Conservation (phyloP, 345 rosid genomes). For the Pistacia atlantica region DNA sequence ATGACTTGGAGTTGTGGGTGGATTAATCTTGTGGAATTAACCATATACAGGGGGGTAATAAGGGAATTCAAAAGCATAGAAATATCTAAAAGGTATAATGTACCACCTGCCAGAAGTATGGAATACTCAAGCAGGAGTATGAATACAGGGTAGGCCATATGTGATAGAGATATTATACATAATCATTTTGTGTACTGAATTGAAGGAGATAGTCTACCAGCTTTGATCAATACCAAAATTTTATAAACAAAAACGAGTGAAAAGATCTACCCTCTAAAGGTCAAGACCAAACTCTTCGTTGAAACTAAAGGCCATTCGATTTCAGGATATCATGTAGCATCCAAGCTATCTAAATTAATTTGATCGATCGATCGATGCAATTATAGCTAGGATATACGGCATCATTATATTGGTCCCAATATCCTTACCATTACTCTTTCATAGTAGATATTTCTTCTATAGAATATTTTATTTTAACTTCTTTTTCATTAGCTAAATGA, state of each 20-base stretch:
- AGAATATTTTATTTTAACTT: background rate
- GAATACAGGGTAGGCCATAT: conserved; percentile 35
- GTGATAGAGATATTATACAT: conserved; percentile 24
- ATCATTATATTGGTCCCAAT: background rate
- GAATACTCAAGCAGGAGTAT: conserved; percentile 41
- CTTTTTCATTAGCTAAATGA: no score
- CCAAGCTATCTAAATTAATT: background rate
- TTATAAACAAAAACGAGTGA: background rate
- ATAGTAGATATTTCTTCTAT: background rate
- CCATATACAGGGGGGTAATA: conserved; percentile 15
- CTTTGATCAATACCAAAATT: background rate
- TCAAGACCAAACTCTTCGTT: background rate
- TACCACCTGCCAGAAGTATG: conserved; percentile 39
- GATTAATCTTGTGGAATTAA: background rate
- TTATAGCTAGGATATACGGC: background rate
- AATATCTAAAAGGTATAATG: conserved; percentile 26
- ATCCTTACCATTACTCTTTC: background rate
- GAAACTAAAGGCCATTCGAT: background rate
- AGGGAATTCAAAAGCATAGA: conserved; percentile 3
- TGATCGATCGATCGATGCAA: background rate
- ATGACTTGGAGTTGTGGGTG: background rate
- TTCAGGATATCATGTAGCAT: background rate
- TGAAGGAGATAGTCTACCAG: conserved; percentile 29
- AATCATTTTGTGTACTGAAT: conserved; percentile 24
- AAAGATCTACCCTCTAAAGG: background rate